Conservation (phyloP, 441 rosid genomes). For the Populus tomentosa region DNA sequence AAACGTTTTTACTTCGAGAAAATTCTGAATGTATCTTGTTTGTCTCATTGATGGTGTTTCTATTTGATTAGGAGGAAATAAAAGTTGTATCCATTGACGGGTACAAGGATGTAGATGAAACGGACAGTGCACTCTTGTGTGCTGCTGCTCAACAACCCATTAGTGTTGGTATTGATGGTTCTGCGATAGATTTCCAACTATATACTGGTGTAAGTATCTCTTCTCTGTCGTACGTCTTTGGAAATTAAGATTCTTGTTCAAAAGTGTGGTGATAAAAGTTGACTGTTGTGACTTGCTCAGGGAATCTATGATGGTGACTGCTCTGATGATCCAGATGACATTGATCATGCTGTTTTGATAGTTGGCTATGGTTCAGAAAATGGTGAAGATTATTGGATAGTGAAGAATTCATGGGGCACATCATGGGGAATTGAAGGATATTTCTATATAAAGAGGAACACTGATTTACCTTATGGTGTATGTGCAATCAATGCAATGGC, state of each 20-base stretch:
- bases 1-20: not conserved
- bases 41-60: not conserved
- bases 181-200: constrained; percentile 59
- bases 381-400: no score
- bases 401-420: constrained; percentile 86
- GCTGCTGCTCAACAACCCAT: constrained; percentile 68
- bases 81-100: constrained; percentile 52
- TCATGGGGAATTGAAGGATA: constrained; percentile 71
- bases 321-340: constrained; percentile 51
- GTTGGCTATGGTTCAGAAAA: constrained; percentile 70
- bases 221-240: not conserved
- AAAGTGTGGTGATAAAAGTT: not conserved
- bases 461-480: constrained; percentile 38
- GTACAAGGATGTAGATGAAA: constrained; percentile 49
- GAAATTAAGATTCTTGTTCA: not conserved
- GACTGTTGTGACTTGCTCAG: constrained; percentile 26
- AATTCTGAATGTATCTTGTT: no score
- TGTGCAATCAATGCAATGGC: constrained; percentile 76
- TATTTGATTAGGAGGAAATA: constrained; percentile 33
- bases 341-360: constrained; percentile 71
- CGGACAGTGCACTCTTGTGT: constrained; percentile 56
- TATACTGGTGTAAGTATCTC: constrained; percentile 54
- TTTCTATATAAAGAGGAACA: constrained; percentile 43
- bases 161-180: constrained; percentile 69
- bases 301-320: constrained; percentile 69